These are phyloP conservation scores for Metarhizium album DNA, from an alignment of 2,329 filamentous ascomycete genomes.

Conservation along the genomic window DNA sequence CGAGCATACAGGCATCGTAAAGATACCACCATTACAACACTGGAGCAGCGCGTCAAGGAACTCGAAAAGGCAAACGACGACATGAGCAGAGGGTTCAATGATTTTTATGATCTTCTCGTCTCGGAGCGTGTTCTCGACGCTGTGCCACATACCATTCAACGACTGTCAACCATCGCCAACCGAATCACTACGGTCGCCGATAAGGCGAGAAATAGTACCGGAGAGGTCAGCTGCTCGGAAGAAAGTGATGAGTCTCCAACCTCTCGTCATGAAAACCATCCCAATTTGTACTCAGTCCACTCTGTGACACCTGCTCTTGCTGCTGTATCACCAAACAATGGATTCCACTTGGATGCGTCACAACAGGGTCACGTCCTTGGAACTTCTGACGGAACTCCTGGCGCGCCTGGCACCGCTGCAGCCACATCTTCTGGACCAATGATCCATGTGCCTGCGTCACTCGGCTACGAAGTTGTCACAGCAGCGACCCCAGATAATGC, in stretches of 20 bases:
- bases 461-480: constrained; percentile 38
- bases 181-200: constrained; percentile 45
- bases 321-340: neutral
- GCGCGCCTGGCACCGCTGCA: neutral
- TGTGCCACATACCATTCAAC: constrained; percentile 44
- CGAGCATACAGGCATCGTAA: constrained; percentile 77
- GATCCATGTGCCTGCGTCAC: constrained; percentile 8
- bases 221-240: constrained; percentile 5
- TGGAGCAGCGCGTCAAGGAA: constrained; percentile 59
- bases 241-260: neutral
- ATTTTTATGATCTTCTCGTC: constrained; percentile 52
- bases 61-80: constrained; percentile 61
- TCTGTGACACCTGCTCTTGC: neutral
- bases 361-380: neutral
- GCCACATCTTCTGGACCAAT: neutral
- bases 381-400: neutral
- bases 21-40: constrained; percentile 64
- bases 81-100: constrained; percentile 62
- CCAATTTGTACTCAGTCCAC: neutral
- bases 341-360: neutral
- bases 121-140: constrained; percentile 45
- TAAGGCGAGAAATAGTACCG: constrained; percentile 26
- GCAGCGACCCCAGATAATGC: constrained; percentile 42
- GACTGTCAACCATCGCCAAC: constrained; percentile 46
- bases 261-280: neutral